Evolutionary conservation across 352 stramenopile species (phyloP).

Genomic region (Aphanomyces astaci): DNA sequence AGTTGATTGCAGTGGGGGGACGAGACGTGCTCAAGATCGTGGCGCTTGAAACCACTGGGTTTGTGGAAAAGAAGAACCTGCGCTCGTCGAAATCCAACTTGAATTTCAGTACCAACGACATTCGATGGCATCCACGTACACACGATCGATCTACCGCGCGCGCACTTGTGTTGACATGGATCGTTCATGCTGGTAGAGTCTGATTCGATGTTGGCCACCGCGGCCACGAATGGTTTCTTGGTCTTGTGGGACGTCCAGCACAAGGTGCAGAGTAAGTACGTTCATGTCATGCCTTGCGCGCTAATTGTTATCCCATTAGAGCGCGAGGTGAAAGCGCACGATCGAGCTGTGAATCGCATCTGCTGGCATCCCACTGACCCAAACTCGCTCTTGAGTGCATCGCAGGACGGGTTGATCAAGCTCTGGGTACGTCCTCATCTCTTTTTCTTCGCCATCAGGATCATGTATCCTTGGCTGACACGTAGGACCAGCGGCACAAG

Average conservation of each 20-base stretch:
- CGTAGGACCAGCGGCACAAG: constrained; percentile 74
- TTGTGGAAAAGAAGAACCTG: constrained; percentile 78
- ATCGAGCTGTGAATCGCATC: constrained; percentile 79
- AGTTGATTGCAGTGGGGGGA: constrained; percentile 71
- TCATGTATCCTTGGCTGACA: too few relatives aligned
- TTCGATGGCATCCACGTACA: constrained; percentile 80
- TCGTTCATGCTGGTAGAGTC: constrained; percentile 42
- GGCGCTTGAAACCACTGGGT: constrained; percentile 60
- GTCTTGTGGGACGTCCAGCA: constrained; percentile 84
- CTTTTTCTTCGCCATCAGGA: neutral
- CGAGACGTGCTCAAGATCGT: constrained; percentile 83
- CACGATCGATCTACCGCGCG: neutral
- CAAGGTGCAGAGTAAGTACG: constrained; percentile 66
- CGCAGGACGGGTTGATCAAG: constrained; percentile 82
- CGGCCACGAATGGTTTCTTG: constrained; percentile 73
- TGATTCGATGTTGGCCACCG: constrained; percentile 75
- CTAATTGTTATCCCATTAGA: constrained; percentile 32
- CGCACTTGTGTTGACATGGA: too few relatives aligned
- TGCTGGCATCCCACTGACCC: constrained; percentile 78
- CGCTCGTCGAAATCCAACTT: constrained; percentile 74
- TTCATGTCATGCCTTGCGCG: neutral
- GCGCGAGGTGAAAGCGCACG: constrained; percentile 68
- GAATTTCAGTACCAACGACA: constrained; percentile 86
- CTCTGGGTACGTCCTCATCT: constrained; percentile 50
- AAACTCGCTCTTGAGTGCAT: constrained; percentile 78